These are phyloP conservation scores for Fusarium decemcellulare DNA, from an alignment of 2,329 filamentous ascomycete genomes.

Conservation along the genomic window DNA sequence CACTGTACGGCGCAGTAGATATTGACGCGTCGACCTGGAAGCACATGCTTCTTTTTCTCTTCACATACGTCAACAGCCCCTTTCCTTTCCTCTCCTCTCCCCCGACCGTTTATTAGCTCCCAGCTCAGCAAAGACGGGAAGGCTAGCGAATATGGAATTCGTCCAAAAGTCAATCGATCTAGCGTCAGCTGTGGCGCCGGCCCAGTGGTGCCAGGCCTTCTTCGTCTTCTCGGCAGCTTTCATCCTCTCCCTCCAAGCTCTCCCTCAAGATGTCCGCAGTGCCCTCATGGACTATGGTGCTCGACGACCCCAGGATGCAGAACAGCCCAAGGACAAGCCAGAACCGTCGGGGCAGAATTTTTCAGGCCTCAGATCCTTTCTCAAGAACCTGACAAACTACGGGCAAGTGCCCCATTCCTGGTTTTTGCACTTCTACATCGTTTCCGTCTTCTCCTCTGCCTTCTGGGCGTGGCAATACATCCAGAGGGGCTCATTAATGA, in stretches of 20 bases:
- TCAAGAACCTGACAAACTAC: conserved; percentile 49
- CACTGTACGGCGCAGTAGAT: conserved; percentile 12
- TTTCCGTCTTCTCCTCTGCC: conserved; percentile 77
- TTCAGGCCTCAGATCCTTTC: conserved; percentile 41
- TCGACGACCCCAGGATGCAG: conserved; percentile 50
- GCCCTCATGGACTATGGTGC: conserved; percentile 67
- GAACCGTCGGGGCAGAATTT: conserved; percentile 9
- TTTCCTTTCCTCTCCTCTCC: background rate
- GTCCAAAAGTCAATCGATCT: conserved; percentile 10
- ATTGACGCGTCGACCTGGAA: conserved; percentile 5
- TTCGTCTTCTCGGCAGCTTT: conserved; percentile 60
- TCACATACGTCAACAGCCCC: background rate
- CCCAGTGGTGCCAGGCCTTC: conserved; percentile 60
- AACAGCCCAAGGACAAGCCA: conserved; percentile 31
- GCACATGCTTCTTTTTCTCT: conserved; percentile 17
- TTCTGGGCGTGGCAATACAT: conserved; percentile 82
- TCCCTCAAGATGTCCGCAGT: conserved; percentile 60
- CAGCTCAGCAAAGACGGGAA: background rate
- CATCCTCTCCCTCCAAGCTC: conserved; percentile 58
- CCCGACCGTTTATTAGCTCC: background rate
- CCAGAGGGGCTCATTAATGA: conserved; percentile 67
- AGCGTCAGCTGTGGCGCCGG: conserved; percentile 40
- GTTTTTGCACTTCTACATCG: conserved; percentile 90
- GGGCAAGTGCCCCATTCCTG: conserved; percentile 85
- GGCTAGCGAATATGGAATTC: conserved; percentile 11